Conservation (phyloP, 352 stramenopile genomes). For the Globisporangium megalacanthum region DNA sequence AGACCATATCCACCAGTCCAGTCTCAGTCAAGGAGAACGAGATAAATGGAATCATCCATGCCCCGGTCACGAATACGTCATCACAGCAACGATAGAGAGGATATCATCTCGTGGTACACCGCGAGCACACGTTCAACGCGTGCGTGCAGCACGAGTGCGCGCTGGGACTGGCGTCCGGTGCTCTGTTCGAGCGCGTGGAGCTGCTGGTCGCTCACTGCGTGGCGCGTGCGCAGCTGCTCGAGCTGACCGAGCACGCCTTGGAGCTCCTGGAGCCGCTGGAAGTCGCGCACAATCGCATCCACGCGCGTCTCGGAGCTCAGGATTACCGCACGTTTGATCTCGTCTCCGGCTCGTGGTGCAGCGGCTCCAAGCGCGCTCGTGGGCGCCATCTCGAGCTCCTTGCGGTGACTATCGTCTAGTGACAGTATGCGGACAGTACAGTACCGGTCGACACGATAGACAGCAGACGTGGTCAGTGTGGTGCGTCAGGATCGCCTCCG, state of each 20-base stretch:
- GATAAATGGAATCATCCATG: neutral
- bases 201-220: constrained; percentile 13
- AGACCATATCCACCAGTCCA: neutral
- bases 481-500: too few relatives aligned
- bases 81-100: constrained; percentile 9
- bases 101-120: constrained; percentile 64
- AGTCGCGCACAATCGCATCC: constrained; percentile 24
- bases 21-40: constrained; percentile 12
- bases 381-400: constrained; percentile 33
- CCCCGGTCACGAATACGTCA: neutral
- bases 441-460: neutral
- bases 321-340: constrained; percentile 60
- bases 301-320: constrained; percentile 47
- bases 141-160: constrained; percentile 36
- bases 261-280: constrained; percentile 45
- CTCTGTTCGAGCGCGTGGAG: constrained; percentile 28
- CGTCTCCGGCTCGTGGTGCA: constrained; percentile 22
- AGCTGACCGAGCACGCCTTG: constrained; percentile 33
- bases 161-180: constrained; percentile 31
- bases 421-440: neutral
- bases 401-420: constrained; percentile 29
- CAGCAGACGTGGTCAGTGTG: neutral
- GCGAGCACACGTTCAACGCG: constrained; percentile 45
- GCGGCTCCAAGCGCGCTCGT: constrained; percentile 16
- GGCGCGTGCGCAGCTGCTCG: constrained; percentile 26